Evolutionary conservation across 179 eudicot genomes (phyloP).

Genomic region (Sideroxylon spinosum): DNA sequence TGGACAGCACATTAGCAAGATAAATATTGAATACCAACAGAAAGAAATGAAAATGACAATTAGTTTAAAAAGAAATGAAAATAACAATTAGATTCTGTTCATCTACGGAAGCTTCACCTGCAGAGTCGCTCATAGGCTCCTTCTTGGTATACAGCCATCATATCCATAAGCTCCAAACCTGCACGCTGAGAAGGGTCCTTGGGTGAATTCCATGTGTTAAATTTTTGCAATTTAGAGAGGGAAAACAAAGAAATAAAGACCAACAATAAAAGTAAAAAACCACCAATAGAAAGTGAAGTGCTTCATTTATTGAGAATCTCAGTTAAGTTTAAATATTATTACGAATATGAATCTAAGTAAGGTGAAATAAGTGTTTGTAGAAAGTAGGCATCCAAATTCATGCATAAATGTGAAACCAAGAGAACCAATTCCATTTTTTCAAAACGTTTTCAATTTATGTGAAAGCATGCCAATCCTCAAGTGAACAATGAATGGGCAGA

Average conservation of each 20-base stretch:
- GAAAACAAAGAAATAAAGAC: not conserved
- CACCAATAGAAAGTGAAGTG: not conserved
- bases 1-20: not conserved
- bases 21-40: not conserved
- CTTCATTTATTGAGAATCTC: not conserved
- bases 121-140: constrained; percentile 98
- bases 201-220: constrained; percentile 18
- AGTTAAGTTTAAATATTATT: not conserved
- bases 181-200: constrained; percentile 64
- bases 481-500: not conserved
- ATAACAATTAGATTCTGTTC: not conserved
- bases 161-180: constrained; percentile 98
- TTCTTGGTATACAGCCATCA: constrained; percentile 99
- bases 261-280: constrained; percentile 9
- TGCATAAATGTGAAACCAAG: not conserved
- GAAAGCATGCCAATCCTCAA: not conserved
- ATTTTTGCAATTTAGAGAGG: not conserved
- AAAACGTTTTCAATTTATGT: not conserved
- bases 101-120: constrained; percentile 53
- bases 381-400: not conserved
- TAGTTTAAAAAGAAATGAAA: not conserved
- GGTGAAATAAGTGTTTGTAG: not conserved
- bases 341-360: too few relatives aligned
- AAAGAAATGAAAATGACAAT: not conserved
- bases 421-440: not conserved